Conservation (phyloP, 116 monocot species). For the Thalassia testudinum region DNA sequence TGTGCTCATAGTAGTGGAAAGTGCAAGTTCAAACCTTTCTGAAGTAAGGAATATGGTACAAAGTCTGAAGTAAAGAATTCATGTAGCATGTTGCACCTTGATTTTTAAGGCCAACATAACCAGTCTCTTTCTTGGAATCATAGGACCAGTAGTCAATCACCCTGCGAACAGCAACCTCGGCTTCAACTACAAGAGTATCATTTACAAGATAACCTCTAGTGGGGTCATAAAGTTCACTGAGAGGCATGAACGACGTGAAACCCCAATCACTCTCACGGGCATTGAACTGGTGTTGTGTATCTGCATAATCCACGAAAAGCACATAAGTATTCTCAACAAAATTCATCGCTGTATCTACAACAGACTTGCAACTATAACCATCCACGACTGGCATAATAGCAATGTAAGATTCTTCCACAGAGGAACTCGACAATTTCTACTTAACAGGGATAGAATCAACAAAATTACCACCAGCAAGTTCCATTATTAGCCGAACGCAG, state of each 20-base stretch:
- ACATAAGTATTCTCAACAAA: background rate
- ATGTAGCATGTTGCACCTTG: constrained; percentile 99
- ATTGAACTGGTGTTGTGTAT: constrained; percentile 96
- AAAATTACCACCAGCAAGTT: no score
- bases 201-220: constrained; percentile 76
- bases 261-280: constrained; percentile 97
- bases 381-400: no score
- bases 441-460: no score
- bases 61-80: constrained; percentile 97
- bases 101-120: constrained; percentile 97
- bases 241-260: constrained; percentile 96
- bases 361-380: no score
- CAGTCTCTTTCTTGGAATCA: constrained; percentile 98
- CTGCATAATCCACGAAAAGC: constrained; percentile 17
- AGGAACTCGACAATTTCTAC: background rate
- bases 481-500: no score
- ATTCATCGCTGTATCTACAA: no score
- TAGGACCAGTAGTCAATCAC: constrained; percentile 87
- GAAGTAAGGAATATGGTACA: constrained; percentile 96
- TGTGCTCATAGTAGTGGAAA: background rate
- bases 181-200: constrained; percentile 79
- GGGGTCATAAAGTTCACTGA: constrained; percentile 82
- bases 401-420: background rate
- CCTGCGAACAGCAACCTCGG: constrained; percentile 82
- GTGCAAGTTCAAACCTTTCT: constrained; percentile 47